A percentile compares a stretch with the other conserved stretches of the same genome.
Evolutionary conservation across 2,329 filamentous ascomycete species (phyloP).

Genomic region (Penicillium thymicola): DNA sequence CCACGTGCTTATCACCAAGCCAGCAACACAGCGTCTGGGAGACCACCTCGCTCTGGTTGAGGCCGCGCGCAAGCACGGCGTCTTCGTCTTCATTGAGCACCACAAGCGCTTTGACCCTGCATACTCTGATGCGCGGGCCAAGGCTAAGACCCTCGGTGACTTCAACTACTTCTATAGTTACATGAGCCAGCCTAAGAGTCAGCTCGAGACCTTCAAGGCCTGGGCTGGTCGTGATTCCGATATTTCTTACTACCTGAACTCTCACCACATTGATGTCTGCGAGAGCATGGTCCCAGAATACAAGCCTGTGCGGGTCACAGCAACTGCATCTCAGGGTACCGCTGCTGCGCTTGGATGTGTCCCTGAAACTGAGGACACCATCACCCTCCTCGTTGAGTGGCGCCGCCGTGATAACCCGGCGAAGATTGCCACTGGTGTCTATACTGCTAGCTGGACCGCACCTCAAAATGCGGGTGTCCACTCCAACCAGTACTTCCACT

Average conservation of each 20-base stretch:
- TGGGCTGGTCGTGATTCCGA: constrained; percentile 91
- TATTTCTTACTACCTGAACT: constrained; percentile 95
- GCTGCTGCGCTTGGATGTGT: constrained; percentile 76
- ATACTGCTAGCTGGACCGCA: constrained; percentile 92
- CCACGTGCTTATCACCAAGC: constrained; percentile 92
- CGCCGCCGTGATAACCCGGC: constrained; percentile 64
- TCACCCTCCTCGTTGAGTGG: constrained; percentile 88
- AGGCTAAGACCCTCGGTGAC: constrained; percentile 74
- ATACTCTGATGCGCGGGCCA: constrained; percentile 80
- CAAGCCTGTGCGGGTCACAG: constrained; percentile 71
- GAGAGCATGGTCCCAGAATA: constrained; percentile 88
- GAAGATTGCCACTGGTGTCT: constrained; percentile 80
- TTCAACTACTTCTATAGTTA: constrained; percentile 99
- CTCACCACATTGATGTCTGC: constrained; percentile 87
- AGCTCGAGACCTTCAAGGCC: constrained; percentile 90
- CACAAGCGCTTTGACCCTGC: constrained; percentile 95
- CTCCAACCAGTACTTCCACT: constrained; percentile 96
- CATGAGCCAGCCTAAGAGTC: constrained; percentile 89
- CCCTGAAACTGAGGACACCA: constrained; percentile 83
- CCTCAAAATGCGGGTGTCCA: constrained; percentile 92
- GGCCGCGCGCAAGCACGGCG: constrained; percentile 68
- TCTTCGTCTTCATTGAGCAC: constrained; percentile 92
- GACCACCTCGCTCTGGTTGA: constrained; percentile 75
- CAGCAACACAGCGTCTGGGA: constrained; percentile 77
- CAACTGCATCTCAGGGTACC: constrained; percentile 76